These are phyloP conservation scores for Cyclostephanos tholiformis DNA, from an alignment of 108 stramenopile species.

Conservation along the genomic window DNA sequence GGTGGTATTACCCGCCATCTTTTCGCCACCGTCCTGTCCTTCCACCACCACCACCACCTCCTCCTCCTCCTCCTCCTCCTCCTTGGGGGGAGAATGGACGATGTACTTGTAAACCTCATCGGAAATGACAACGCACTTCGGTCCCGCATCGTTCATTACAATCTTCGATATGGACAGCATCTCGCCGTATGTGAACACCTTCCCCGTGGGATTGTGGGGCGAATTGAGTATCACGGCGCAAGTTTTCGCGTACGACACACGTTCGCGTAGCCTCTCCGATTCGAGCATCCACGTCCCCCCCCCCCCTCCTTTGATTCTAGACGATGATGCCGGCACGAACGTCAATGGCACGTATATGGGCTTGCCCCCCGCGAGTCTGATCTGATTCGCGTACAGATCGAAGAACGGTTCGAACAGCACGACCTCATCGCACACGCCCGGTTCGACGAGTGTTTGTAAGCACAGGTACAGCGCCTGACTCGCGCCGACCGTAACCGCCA, in stretches of 20 bases:
- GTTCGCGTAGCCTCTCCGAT: constrained; percentile 55
- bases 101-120: constrained; percentile 99
- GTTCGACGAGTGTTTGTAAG: constrained; percentile 83
- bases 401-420: constrained; percentile 98
- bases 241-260: constrained; percentile 81
- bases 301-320: not conserved
- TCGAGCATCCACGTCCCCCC: constrained; percentile 91
- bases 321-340: constrained; percentile 42
- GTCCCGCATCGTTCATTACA: constrained; percentile 67
- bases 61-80: not conserved
- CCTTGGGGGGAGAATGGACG: constrained; percentile 80
- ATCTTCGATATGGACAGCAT: constrained; percentile 87
- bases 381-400: constrained; percentile 90
- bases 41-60: not conserved
- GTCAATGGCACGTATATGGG: constrained; percentile 81
- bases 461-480: constrained; percentile 88
- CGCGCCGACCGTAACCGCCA: constrained; percentile 96
- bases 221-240: constrained; percentile 95
- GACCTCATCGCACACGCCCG: constrained; percentile 89
- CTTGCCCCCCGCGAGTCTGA: constrained; percentile 83
- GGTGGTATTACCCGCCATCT: not conserved
- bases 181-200: constrained; percentile 91
- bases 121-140: constrained; percentile 78
- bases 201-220: constrained; percentile 99
- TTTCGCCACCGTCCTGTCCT: not conserved